Evolutionary conservation across 495 filamentous ascomycete species (phyloP).

Genomic region (Penicillium angulare): DNA sequence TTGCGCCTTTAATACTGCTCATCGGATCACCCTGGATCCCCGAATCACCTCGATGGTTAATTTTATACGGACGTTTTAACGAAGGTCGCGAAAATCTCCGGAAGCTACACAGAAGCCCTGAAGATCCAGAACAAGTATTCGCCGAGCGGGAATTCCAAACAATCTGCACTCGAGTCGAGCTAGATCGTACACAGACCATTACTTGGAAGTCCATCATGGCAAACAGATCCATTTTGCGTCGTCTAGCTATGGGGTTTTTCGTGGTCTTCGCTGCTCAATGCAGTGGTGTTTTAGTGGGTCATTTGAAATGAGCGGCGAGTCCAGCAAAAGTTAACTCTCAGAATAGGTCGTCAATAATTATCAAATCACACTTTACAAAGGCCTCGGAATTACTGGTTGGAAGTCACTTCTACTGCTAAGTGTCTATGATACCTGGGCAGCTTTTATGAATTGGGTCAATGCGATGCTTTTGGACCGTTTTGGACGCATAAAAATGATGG

Average conservation of each 20-base stretch:
- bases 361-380: not conserved
- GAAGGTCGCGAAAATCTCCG: slow-evolving; percentile 35
- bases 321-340: no score
- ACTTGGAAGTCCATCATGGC: not conserved
- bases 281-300: no score
- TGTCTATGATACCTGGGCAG: not conserved
- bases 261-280: no score
- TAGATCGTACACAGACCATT: not conserved
- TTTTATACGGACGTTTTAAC: slow-evolving; percentile 36
- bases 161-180: not conserved
- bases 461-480: not conserved
- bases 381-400: not conserved
- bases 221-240: not conserved
- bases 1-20: slow-evolving; percentile 40
- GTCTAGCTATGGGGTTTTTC: not conserved
- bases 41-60: slow-evolving; percentile 46
- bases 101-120: slow-evolving; percentile 27
- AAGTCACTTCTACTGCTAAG: not conserved
- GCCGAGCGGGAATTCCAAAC: slow-evolving; percentile 29
- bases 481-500: not conserved
- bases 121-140: slow-evolving; percentile 31
- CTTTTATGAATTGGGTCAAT: not conserved
- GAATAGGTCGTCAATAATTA: not conserved
- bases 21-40: slow-evolving; percentile 39
- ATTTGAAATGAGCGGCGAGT: no score